These are phyloP conservation scores for Trypethelium eluteriae DNA, from an alignment of 495 filamentous ascomycete species.

Conservation along the genomic window DNA sequence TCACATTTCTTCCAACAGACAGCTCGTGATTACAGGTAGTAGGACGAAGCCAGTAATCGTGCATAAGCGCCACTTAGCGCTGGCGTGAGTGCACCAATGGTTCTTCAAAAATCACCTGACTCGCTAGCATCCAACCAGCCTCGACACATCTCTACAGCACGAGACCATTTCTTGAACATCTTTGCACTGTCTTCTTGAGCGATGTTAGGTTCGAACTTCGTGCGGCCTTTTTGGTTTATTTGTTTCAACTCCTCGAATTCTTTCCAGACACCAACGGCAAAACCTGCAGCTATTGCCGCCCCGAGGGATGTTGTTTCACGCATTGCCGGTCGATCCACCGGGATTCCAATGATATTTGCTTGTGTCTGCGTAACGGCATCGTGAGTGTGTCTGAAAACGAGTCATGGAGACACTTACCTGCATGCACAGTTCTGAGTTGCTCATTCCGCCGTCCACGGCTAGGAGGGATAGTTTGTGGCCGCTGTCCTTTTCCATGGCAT, in stretches of 20 bases:
- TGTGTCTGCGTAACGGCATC: conserved; percentile 51
- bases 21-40: neutral
- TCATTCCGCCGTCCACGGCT: conserved; percentile 88
- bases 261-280: conserved; percentile 74
- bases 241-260: conserved; percentile 67
- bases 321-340: conserved; percentile 79
- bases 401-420: conserved; percentile 47
- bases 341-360: conserved; percentile 79
- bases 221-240: conserved; percentile 68
- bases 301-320: conserved; percentile 89
- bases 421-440: conserved; percentile 87
- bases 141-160: conserved; percentile 82
- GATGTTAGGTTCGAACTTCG: conserved; percentile 63
- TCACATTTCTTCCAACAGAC: neutral
- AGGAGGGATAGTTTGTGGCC: conserved; percentile 65
- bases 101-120: conserved; percentile 29
- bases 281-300: conserved; percentile 84
- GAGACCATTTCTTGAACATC: conserved; percentile 75
- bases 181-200: conserved; percentile 49
- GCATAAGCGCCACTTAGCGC: neutral
- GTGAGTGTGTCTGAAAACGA: conserved; percentile 4
- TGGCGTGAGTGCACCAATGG: no score
- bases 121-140: conserved; percentile 63
- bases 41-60: neutral
- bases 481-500: conserved; percentile 88